Conservation (phyloP, 345 rosid genomes). For the Cardamine chenopodiifolia region DNA sequence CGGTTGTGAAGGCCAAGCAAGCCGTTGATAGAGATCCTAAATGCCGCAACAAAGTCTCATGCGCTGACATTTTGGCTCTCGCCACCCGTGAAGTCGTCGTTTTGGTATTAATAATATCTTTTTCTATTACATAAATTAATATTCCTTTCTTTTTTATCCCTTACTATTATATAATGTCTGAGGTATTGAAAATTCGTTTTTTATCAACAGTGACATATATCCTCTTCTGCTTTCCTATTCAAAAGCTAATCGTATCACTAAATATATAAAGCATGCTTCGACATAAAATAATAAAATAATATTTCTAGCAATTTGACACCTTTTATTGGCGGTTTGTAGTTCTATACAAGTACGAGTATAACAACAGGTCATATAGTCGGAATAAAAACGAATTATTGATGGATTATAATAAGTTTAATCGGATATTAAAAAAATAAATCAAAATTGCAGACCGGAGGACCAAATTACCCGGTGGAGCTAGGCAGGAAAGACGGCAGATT, state of each 20-base stretch:
- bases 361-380: conserved; percentile 15
- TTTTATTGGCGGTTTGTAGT: conserved; percentile 24
- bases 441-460: conserved; percentile 76
- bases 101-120: conserved; percentile 39
- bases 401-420: background rate
- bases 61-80: conserved; percentile 89
- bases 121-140: background rate
- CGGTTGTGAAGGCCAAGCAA: conserved; percentile 79
- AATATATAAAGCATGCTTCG: background rate
- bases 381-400: background rate
- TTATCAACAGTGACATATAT: background rate
- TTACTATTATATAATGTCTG: conserved; percentile 15
- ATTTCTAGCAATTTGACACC: background rate
- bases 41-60: conserved; percentile 91
- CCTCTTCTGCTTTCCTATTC: background rate
- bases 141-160: background rate
- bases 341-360: background rate
- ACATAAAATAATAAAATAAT: background rate
- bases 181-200: conserved; percentile 22
- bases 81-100: conserved; percentile 80
- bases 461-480: conserved; percentile 71
- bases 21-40: conserved; percentile 67
- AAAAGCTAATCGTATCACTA: background rate
- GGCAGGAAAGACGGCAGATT: conserved; percentile 79
- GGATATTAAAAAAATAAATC: background rate